A percentile compares a stretch with the other conserved stretches of the same genome.
Evolutionary conservation across 345 rosid species (phyloP).

Genomic region (Populus ilicifolia): DNA sequence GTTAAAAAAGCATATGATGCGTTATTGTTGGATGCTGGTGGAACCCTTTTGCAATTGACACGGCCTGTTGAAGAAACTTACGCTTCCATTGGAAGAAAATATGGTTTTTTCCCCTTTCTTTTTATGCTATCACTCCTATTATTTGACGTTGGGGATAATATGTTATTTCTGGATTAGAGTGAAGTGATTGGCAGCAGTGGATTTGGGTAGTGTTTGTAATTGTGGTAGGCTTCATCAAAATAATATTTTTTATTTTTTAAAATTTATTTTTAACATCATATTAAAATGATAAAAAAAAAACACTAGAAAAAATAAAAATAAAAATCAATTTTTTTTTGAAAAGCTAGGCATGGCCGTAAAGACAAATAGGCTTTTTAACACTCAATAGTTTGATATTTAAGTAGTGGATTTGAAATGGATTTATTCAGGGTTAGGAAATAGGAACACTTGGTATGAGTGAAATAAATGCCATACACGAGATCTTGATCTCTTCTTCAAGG

Average conservation of each 20-base stretch:
- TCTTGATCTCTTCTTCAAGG: background rate
- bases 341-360: no score
- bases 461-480: background rate
- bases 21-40: constrained; percentile 81
- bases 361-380: background rate
- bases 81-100: constrained; percentile 69
- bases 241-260: no score
- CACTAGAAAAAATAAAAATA: no score
- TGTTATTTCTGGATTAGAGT: background rate
- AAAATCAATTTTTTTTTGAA: no score
- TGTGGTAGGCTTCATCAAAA: no score
- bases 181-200: background rate
- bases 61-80: constrained; percentile 76
- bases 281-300: no score
- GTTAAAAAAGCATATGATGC: constrained; percentile 63
- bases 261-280: no score
- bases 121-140: background rate
- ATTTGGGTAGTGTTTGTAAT: background rate
- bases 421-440: background rate
- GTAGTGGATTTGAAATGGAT: background rate
- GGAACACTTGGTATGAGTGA: background rate
- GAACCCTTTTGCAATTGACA: constrained; percentile 76
- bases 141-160: no score
- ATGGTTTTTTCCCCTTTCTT: constrained; percentile 37
- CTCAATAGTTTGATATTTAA: background rate